These are phyloP conservation scores for Trichoderma afroharzianum DNA, from an alignment of 2,329 filamentous ascomycete genomes.

Conservation along the genomic window DNA sequence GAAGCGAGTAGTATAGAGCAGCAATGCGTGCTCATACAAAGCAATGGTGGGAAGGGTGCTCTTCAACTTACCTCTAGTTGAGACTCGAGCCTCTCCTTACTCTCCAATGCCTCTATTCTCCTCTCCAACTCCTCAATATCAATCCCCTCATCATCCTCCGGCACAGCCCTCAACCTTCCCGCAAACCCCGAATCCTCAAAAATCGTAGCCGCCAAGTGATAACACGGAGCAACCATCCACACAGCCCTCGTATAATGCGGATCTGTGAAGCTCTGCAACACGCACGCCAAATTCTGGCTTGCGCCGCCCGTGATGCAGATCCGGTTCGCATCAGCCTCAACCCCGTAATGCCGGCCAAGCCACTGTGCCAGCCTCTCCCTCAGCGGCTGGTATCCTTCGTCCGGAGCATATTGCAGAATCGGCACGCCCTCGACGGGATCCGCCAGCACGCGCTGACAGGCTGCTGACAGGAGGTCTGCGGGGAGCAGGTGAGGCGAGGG, in stretches of 20 bases:
- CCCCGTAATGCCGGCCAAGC: conserved; percentile 61
- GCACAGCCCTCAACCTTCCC: conserved; percentile 62
- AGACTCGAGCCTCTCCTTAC: conserved; percentile 22
- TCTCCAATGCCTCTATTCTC: conserved; percentile 31
- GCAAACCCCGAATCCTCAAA: conserved; percentile 77
- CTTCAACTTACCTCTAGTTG: conserved; percentile 4
- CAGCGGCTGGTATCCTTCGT: conserved; percentile 69
- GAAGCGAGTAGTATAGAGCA: background rate
- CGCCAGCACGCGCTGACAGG: conserved; percentile 58
- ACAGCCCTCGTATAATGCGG: conserved; percentile 68
- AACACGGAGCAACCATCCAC: conserved; percentile 79
- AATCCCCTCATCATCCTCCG: conserved; percentile 74
- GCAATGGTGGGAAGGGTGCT: too few relatives aligned
- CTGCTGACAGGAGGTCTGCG: conserved; percentile 55
- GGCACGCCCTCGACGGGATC: conserved; percentile 56
- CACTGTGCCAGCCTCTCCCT: conserved; percentile 66
- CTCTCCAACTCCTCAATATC: conserved; percentile 54
- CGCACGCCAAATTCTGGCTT: conserved; percentile 73
- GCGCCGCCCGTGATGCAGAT: conserved; percentile 84
- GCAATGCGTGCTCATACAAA: background rate
- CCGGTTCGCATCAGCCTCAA: conserved; percentile 46
- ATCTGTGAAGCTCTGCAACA: conserved; percentile 79
- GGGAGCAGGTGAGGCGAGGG: conserved; percentile 63
- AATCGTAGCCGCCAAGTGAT: conserved; percentile 80
- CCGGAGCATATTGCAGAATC: conserved; percentile 75